Evolutionary conservation across 225 moss, liverwort and hornwort species (phyloP).

Genomic region (Pseudisothecium myosuroides): DNA sequence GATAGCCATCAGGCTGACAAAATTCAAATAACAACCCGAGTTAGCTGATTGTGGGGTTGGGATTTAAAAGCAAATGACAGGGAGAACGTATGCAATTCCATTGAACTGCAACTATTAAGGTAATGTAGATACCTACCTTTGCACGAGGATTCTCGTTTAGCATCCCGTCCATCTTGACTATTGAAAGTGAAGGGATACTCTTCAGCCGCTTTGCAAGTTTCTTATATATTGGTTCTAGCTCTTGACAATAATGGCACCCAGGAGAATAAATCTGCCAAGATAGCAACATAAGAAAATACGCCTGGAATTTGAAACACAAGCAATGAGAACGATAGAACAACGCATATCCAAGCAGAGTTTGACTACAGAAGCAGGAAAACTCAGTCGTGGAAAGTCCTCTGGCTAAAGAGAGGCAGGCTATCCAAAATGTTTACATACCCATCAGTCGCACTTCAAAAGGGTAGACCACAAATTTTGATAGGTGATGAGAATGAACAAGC

Average conservation of each 20-base stretch:
- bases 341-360: not conserved
- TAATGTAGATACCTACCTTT: slow-evolving; percentile 27
- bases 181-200: slow-evolving; percentile 61
- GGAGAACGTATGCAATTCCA: not conserved
- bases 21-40: not conserved
- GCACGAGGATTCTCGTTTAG: slow-evolving; percentile 82
- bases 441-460: not conserved
- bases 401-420: not conserved
- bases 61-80: not conserved
- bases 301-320: not conserved
- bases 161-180: slow-evolving; percentile 82
- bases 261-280: slow-evolving; percentile 62
- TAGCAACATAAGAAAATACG: not conserved
- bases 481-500: not conserved
- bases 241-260: slow-evolving; percentile 71
- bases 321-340: not conserved
- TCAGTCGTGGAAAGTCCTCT: not conserved
- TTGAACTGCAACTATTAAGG: not conserved
- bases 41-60: not conserved
- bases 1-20: slow-evolving; percentile 77
- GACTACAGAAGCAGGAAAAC: not conserved
- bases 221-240: slow-evolving; percentile 70
- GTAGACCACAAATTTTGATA: not conserved
- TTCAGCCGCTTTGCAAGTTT: slow-evolving; percentile 66
- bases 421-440: not conserved